These are phyloP conservation scores for Strobilomyces echinocephalus DNA, from an alignment of 768 basidiomycete species.

Conservation along the genomic window DNA sequence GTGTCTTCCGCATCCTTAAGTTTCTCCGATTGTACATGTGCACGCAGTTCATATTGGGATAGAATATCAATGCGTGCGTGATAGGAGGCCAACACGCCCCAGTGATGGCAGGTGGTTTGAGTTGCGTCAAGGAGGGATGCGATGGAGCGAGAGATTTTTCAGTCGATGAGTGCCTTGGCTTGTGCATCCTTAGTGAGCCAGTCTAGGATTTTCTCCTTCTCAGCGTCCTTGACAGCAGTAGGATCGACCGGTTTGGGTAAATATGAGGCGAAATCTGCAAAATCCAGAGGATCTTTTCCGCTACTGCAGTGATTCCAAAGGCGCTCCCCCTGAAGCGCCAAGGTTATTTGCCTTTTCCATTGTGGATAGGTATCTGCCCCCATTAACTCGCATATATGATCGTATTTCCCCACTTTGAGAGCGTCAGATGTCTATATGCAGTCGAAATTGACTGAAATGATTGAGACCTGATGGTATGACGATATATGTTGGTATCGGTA, in stretches of 20 bases:
- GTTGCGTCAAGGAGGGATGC: accelerated
- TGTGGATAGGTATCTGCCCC: background rate
- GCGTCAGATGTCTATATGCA: background rate
- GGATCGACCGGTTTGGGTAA: background rate
- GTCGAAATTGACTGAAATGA: background rate
- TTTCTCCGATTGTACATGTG: background rate
- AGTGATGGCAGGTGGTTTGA: background rate
- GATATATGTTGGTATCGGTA: background rate
- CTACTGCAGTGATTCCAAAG: constrained; percentile 4
- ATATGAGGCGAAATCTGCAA: background rate
- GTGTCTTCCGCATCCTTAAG: background rate
- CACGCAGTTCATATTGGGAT: background rate
- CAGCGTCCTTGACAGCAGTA: background rate
- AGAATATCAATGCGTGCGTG: accelerated
- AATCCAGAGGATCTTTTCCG: background rate
- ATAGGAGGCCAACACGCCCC: accelerated
- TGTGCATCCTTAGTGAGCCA: background rate
- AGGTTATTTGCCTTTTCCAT: background rate
- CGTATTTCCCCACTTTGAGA: constrained; percentile 1
- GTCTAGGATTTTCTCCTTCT: background rate
- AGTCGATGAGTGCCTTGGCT: background rate
- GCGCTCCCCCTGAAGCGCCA: background rate
- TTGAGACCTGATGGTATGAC: no score
- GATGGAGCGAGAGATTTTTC: background rate
- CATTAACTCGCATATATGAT: constrained; percentile 9